Conservation (phyloP, 495 filamentous ascomycete species). For the Aspergillus wentii region DNA sequence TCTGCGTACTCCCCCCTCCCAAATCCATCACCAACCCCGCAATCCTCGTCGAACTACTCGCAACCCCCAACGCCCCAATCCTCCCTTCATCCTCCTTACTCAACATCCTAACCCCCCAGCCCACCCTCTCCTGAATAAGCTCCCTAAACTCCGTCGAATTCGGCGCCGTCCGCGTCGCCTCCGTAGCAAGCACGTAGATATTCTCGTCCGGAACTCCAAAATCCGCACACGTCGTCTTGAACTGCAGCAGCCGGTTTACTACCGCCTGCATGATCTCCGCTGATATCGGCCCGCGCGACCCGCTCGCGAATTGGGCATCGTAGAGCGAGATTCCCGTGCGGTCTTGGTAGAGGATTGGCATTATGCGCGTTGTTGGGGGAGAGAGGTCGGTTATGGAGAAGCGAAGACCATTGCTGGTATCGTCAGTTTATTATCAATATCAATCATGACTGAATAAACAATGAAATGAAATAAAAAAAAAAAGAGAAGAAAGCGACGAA, state of each 20-base stretch:
- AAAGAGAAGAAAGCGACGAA: too few relatives aligned
- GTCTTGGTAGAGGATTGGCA: slow-evolving; percentile 71
- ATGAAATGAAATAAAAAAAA: neutral
- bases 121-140: slow-evolving; percentile 54
- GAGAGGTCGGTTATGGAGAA: slow-evolving; percentile 80
- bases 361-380: slow-evolving; percentile 59
- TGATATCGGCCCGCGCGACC: slow-evolving; percentile 50
- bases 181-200: slow-evolving; percentile 76
- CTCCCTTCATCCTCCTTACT: slow-evolving; percentile 74
- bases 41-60: slow-evolving; percentile 60
- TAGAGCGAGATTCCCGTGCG: slow-evolving; percentile 80
- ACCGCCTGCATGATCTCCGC: slow-evolving; percentile 54
- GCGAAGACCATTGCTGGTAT: slow-evolving; percentile 78
- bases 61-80: slow-evolving; percentile 75
- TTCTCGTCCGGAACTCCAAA: slow-evolving; percentile 59
- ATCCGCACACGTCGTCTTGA: slow-evolving; percentile 61
- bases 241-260: slow-evolving; percentile 57
- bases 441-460: too few relatives aligned
- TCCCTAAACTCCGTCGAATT: slow-evolving; percentile 64
- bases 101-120: slow-evolving; percentile 64
- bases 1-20: slow-evolving; percentile 82
- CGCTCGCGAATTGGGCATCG: slow-evolving; percentile 60
- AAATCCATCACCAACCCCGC: slow-evolving; percentile 78
- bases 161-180: slow-evolving; percentile 74
- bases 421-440: too few relatives aligned